These are phyloP conservation scores for Phytophthora idaei DNA, from an alignment of 352 stramenopile genomes.

Conservation along the genomic window DNA sequence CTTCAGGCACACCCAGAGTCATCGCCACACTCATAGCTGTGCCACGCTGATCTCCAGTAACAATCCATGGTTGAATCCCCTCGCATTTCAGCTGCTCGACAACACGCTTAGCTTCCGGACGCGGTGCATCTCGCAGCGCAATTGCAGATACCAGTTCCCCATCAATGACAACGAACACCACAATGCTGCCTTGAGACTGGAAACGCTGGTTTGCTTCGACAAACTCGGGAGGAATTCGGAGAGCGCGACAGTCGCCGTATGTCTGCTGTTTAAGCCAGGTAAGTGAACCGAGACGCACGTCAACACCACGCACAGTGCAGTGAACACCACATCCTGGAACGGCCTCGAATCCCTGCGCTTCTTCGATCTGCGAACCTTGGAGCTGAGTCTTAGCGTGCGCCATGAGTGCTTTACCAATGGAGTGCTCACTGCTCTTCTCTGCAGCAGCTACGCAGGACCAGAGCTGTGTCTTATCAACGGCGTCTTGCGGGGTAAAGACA, in stretches of 20 bases:
- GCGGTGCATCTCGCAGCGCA: conserved; percentile 56
- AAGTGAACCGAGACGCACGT: conserved; percentile 63
- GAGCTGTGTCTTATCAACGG: conserved; percentile 17
- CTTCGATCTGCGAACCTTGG: conserved; percentile 19
- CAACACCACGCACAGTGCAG: conserved; percentile 36
- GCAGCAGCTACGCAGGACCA: conserved; percentile 59
- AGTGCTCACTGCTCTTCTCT: conserved; percentile 69
- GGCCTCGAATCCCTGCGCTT: conserved; percentile 46
- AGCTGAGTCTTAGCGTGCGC: conserved; percentile 45
- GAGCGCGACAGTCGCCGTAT: conserved; percentile 20
- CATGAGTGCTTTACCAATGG: conserved; percentile 63
- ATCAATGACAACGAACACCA: conserved; percentile 65
- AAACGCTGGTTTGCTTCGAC: conserved; percentile 49
- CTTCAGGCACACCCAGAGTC: conserved; percentile 54
- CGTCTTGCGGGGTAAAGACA: conserved; percentile 21
- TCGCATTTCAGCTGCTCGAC: conserved; percentile 58
- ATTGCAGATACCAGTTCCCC: conserved; percentile 58
- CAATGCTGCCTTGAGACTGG: conserved; percentile 57
- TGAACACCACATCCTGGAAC: conserved; percentile 71
- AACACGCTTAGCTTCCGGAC: conserved; percentile 56
- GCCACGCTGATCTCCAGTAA: conserved; percentile 74
- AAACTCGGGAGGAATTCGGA: conserved; percentile 51
- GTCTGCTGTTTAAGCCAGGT: conserved; percentile 70
- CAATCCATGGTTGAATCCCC: conserved; percentile 75
- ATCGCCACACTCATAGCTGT: conserved; percentile 62